Evolutionary conservation across 1,284 basidiomycete species (phyloP).

Genomic region (Trametes pubescens): DNA sequence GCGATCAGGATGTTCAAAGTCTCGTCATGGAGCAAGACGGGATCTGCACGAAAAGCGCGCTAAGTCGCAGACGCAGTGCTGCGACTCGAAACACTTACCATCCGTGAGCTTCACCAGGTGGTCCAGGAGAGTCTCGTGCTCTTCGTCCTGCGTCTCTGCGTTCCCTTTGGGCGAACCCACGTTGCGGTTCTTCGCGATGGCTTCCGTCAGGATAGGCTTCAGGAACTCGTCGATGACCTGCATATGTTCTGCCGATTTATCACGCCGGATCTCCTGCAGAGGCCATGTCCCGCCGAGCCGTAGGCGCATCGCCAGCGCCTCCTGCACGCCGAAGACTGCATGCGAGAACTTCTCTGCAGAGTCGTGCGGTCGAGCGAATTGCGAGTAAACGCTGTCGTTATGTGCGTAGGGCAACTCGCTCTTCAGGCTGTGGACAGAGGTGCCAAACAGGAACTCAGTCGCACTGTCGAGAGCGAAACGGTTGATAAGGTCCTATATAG

Average conservation of each 20-base stretch:
- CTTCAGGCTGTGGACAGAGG: constrained; percentile 45
- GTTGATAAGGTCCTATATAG: constrained; percentile 42
- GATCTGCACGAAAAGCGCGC: constrained; percentile 12
- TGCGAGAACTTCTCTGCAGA: constrained; percentile 46
- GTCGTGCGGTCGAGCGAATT: constrained; percentile 3
- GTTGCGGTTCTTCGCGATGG: constrained; percentile 44
- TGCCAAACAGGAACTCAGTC: constrained; percentile 52
- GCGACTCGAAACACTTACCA: constrained; percentile 27
- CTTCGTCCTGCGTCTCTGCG: constrained; percentile 26
- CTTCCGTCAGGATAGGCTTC: constrained; percentile 52
- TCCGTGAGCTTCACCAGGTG: constrained; percentile 46
- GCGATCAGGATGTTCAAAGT: constrained; percentile 51
- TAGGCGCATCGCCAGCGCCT: constrained; percentile 41
- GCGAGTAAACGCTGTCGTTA: constrained; percentile 15
- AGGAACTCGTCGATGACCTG: constrained; percentile 31
- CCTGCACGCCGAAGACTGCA: constrained; percentile 50
- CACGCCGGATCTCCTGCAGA: constrained; percentile 25
- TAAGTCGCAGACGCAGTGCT: not conserved
- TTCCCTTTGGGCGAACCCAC: constrained; percentile 25
- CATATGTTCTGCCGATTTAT: constrained; percentile 29
- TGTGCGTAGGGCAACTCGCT: constrained; percentile 42
- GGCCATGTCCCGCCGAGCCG: constrained; percentile 42
- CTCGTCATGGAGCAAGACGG: constrained; percentile 47
- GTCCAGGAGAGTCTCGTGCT: constrained; percentile 48
- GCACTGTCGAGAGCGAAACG: constrained; percentile 52